phyloP scores from a whole-genome alignment of 176 grass and related monocot species.

The Neostapfia colusana region DNA sequence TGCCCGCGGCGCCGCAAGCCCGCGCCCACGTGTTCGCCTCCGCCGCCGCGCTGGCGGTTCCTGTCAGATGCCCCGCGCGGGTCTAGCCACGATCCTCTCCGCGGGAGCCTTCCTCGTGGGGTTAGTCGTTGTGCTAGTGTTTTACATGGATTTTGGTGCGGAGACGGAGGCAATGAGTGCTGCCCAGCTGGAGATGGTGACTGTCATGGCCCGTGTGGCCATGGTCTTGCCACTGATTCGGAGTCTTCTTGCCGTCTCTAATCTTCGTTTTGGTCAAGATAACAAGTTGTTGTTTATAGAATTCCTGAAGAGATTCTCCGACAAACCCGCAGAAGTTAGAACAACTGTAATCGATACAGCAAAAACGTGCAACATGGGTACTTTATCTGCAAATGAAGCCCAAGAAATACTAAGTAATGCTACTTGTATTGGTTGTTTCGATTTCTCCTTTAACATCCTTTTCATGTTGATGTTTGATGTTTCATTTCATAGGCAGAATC shows the following conservation, averaged over 20 bases:
- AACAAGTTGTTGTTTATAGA: constrained; percentile 66
- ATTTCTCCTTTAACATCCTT: constrained; percentile 28
- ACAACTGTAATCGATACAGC: constrained; percentile 78
- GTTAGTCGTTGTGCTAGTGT: no score
- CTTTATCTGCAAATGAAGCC: constrained; percentile 61
- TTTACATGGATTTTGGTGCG: no score
- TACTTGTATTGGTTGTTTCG: constrained; percentile 14
- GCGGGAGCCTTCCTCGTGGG: no score
- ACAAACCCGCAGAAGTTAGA: constrained; percentile 84
- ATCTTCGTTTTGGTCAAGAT: constrained; percentile 74
- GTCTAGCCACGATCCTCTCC: no score
- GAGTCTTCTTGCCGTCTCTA: constrained; percentile 79
- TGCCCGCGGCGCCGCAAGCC: no score
- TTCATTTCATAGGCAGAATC: constrained; percentile 53
- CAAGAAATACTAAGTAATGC: constrained; percentile 63
- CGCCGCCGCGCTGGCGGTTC: no score
- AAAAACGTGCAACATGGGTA: constrained; percentile 57
- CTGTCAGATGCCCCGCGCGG: no score
- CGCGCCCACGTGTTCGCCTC: no score
- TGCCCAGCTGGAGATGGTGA: no score
- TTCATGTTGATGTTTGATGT: constrained; percentile 28
- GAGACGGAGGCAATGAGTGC: no score
- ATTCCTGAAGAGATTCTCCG: constrained; percentile 85
- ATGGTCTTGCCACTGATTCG: no score
- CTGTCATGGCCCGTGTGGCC: no score